Percentiles rank a stretch among this genome's conserved stretches.
These are phyloP conservation scores for Psilocybe tampanensis DNA, from an alignment of 768 basidiomycete genomes.

Conservation along the genomic window DNA sequence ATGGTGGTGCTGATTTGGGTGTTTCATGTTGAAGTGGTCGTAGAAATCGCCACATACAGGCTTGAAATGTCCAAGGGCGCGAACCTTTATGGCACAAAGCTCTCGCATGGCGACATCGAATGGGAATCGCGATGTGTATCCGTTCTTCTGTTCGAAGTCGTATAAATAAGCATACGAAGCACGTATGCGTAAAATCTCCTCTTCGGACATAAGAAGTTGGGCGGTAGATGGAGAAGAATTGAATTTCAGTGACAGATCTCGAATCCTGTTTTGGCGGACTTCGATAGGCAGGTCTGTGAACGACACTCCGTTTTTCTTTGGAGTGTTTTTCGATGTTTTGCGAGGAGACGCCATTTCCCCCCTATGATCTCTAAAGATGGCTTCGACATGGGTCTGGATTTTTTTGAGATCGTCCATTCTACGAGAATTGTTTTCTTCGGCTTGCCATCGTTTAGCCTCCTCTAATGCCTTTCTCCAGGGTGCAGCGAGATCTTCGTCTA, in stretches of 20 bases:
- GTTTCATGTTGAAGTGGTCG: conserved; percentile 39
- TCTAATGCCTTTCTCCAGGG: conserved; percentile 34
- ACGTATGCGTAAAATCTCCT: conserved; percentile 38
- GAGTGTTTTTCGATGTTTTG: conserved; percentile 17
- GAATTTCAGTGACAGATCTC: conserved; percentile 48
- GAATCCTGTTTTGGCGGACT: conserved; percentile 53
- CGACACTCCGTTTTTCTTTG: conserved; percentile 20
- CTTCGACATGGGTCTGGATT: conserved; percentile 45
- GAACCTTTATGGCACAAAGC: conserved; percentile 54
- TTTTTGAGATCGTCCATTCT: conserved; percentile 35
- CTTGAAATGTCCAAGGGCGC: conserved; percentile 40
- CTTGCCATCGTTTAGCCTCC: conserved; percentile 22
- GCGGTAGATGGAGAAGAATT: conserved; percentile 23
- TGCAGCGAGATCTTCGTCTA: conserved; percentile 32
- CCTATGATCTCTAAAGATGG: conserved; percentile 30
- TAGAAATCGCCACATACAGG: conserved; percentile 48
- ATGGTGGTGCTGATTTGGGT: conserved; percentile 19
- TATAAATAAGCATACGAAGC: conserved; percentile 60
- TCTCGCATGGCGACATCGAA: conserved; percentile 56
- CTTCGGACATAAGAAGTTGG: conserved; percentile 30
- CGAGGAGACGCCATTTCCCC: conserved; percentile 23
- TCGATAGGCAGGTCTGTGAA: conserved; percentile 46
- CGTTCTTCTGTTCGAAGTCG: conserved; percentile 27
- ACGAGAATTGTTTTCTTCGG: conserved; percentile 16
- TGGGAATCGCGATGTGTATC: conserved; percentile 33